These are phyloP conservation scores for Venturiaceae sp. DNA, from an alignment of 2,329 filamentous ascomycete species.

Conservation along the genomic window DNA sequence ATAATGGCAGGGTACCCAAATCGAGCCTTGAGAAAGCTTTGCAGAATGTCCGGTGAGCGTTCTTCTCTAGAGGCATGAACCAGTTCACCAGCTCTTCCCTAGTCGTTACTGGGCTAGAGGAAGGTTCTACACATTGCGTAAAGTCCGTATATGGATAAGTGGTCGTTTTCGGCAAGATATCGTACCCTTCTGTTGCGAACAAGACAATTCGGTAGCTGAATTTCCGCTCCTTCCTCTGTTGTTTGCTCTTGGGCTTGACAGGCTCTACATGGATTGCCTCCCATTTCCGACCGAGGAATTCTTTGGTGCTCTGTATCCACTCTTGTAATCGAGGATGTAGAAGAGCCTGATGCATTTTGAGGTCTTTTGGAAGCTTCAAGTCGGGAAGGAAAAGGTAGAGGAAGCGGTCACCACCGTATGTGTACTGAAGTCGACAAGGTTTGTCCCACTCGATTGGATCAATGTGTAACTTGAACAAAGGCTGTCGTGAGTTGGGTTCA, in stretches of 20 bases:
- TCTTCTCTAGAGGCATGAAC: slow-evolving; percentile 27
- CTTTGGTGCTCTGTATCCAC: slow-evolving; percentile 25
- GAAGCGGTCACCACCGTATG: slow-evolving; percentile 30
- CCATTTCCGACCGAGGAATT: slow-evolving; percentile 32
- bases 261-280: slow-evolving; percentile 26
- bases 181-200: slow-evolving; percentile 23
- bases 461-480: slow-evolving; percentile 18
- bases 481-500: slow-evolving; percentile 2
- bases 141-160: background rate
- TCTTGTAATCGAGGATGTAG: slow-evolving; percentile 16
- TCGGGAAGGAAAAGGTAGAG: slow-evolving; percentile 28
- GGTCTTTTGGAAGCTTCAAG: slow-evolving; percentile 12
- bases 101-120: background rate
- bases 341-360: background rate
- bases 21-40: slow-evolving; percentile 34
- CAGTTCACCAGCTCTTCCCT: slow-evolving; percentile 24
- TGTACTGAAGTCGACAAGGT: slow-evolving; percentile 26
- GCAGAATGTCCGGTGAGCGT: slow-evolving; percentile 24
- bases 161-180: background rate
- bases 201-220: slow-evolving; percentile 20
- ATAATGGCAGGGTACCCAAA: slow-evolving; percentile 16
- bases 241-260: slow-evolving; percentile 22
- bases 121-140: background rate
- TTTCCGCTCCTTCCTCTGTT: slow-evolving; percentile 1
- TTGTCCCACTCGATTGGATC: slow-evolving; percentile 18